Evolutionary conservation across 768 basidiomycete genomes (phyloP).

Genomic region (Suillus tomentosus): DNA sequence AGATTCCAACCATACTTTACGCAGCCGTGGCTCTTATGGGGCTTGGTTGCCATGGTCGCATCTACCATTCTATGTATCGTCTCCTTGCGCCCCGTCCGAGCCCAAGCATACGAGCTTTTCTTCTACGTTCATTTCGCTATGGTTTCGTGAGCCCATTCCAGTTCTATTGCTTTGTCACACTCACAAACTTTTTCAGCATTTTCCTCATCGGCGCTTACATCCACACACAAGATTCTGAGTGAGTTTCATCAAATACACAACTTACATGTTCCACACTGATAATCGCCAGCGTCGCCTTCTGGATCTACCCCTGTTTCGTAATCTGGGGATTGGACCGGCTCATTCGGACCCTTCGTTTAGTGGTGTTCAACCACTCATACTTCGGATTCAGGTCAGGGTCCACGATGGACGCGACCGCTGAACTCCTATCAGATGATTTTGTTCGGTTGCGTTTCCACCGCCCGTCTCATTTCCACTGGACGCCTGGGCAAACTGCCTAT

Average conservation of each 20-base stretch:
- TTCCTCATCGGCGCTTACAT: slow-evolving; percentile 34
- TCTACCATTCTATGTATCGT: slow-evolving; percentile 44
- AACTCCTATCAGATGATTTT: slow-evolving; percentile 44
- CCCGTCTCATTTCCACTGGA: slow-evolving; percentile 48
- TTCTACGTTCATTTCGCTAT: slow-evolving; percentile 46
- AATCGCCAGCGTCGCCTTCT: slow-evolving; percentile 23
- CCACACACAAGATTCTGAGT: slow-evolving; percentile 25
- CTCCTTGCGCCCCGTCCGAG: slow-evolving; percentile 49
- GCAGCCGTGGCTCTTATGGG: slow-evolving; percentile 25
- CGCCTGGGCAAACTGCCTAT: slow-evolving; percentile 53
- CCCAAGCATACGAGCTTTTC: slow-evolving; percentile 50
- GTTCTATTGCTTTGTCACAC: background rate
- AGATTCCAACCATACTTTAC: slow-evolving; percentile 15
- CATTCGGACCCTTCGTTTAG: slow-evolving; percentile 44
- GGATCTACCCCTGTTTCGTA: slow-evolving; percentile 50
- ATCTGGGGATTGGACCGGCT: slow-evolving; percentile 56
- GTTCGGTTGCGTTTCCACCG: slow-evolving; percentile 45
- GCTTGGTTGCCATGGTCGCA: slow-evolving; percentile 37
- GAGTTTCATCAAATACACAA: background rate
- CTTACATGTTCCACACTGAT: background rate
- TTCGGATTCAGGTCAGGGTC: slow-evolving; percentile 28
- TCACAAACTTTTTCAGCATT: slow-evolving; percentile 21
- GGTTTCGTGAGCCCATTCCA: slow-evolving; percentile 32
- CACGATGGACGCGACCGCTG: slow-evolving; percentile 38
- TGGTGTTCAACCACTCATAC: slow-evolving; percentile 42